Evolutionary conservation across 1,139 yeast species (phyloP), one percentile per base, ranked within the genome.

Genomic region (Candida tetrigidarum): DNA sequence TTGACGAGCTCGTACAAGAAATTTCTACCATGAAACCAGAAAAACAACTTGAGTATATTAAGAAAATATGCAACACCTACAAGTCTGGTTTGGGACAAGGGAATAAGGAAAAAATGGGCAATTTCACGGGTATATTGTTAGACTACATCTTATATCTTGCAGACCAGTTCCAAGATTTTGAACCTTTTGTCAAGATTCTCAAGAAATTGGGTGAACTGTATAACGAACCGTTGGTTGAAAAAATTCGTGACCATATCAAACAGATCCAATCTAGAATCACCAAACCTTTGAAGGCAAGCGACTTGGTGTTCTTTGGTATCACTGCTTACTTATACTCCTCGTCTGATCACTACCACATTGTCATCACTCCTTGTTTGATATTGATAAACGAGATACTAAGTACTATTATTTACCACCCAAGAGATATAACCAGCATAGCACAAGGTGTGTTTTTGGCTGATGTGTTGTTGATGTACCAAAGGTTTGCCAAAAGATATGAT

Each of bases 301-400:
- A 91, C 59, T 65, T 91, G 48, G 67, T 88, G 5, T 78, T 85
- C 49, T 88, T 86, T 57, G 75, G 83, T 0, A 59, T 90, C 18
- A 74, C 91, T 49, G 97, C 97, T 8, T 71, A 77, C 45, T 62
- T 92, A 9, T 95, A 87, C 59, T 91, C 99, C 1, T 89, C 97
- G 1, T 93, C 99, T 0, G 99, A 95, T 71, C 95, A 91, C 60
- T 93, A 89, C 64, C 98, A 95, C 71, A 75, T 90, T 51, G 86
- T 93, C 14, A 92, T 85, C 4, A 91, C 97, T 0, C 97, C 98
- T 2, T 78, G 95, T 2, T 70, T 82, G 30, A 78, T 93, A 33
- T 64, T 90, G 37, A 81, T 91, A 72, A 80, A 85, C 44, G 93
- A 90, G 63, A 73, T 81, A 19, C 67, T 92, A 43, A 55, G 66